A percentile compares a stretch with the other conserved stretches of the same genome.
Evolutionary conservation across 306 rosid genomes (phyloP).

Genomic region (Astragalus membranaceus): DNA sequence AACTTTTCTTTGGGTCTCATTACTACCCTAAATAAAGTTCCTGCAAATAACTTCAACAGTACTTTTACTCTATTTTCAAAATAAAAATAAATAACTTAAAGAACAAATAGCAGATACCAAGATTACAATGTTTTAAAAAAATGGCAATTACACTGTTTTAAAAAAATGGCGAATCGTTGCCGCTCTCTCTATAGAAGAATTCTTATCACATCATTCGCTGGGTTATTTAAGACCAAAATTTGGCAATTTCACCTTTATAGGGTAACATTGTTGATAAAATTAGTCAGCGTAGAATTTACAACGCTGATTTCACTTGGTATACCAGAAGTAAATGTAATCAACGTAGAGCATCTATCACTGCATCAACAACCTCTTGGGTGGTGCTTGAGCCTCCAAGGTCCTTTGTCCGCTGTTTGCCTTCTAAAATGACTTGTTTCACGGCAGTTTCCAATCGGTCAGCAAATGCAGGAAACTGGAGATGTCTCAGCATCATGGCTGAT

Average conservation of each 20-base stretch:
- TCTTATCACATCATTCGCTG: background rate
- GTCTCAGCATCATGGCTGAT: conserved; percentile 96
- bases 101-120: background rate
- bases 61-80: background rate
- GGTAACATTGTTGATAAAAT: background rate
- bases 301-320: background rate
- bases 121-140: background rate
- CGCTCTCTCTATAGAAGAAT: background rate
- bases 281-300: conserved; percentile 5
- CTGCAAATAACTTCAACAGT: too few species aligned
- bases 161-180: background rate
- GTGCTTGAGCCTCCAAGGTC: conserved; percentile 86
- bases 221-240: conserved; percentile 17
- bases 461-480: conserved; percentile 87
- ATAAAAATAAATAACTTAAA: background rate
- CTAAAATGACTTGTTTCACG: conserved; percentile 59
- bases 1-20: too few species aligned
- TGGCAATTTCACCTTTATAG: conserved; percentile 12
- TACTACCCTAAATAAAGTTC: too few species aligned
- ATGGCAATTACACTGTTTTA: background rate
- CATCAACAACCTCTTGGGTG: conserved; percentile 82
- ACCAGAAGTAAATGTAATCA: conserved; percentile 27
- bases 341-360: conserved; percentile 57
- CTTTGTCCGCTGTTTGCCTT: conserved; percentile 64
- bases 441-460: conserved; percentile 87